Conservation (phyloP, 345 rosid species). For the Eucalyptus guilfoylei region DNA sequence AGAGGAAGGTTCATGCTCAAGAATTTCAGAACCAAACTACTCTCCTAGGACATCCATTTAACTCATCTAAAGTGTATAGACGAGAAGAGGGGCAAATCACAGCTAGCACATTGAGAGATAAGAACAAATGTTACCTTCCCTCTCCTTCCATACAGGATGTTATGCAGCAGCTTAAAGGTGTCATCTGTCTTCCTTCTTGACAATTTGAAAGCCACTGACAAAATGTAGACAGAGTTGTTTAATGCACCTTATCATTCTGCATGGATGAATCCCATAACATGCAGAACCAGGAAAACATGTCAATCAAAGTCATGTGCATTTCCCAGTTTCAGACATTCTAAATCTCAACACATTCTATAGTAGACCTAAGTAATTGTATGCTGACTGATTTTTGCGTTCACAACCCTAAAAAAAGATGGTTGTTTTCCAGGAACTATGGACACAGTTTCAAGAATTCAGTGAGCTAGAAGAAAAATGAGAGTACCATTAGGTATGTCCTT, state of each 20-base stretch:
- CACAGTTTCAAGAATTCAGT: background rate
- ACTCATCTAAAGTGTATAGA: background rate
- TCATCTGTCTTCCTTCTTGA: slow-evolving; percentile 74
- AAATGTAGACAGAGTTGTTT: background rate
- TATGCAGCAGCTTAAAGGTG: slow-evolving; percentile 59
- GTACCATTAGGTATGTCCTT: slow-evolving; percentile 94
- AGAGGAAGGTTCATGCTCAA: background rate
- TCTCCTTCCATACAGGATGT: slow-evolving; percentile 70
- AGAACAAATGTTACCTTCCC: slow-evolving; percentile 52
- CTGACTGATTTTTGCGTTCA: background rate
- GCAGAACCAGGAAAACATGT: background rate
- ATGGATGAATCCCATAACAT: background rate
- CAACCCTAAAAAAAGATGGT: background rate
- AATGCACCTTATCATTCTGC: background rate
- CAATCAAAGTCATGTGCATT: background rate
- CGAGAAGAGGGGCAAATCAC: background rate
- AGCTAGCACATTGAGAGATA: background rate
- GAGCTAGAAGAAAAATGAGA: background rate
- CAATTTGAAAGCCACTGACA: slow-evolving; percentile 76
- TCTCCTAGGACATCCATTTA: background rate
- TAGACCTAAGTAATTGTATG: background rate
- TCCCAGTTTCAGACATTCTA: background rate
- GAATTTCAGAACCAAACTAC: background rate
- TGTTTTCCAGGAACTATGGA: background rate
- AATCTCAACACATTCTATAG: background rate